Evolutionary conservation across 1,284 basidiomycete species (phyloP).

Genomic region (Microbotryomycetes sp.): DNA sequence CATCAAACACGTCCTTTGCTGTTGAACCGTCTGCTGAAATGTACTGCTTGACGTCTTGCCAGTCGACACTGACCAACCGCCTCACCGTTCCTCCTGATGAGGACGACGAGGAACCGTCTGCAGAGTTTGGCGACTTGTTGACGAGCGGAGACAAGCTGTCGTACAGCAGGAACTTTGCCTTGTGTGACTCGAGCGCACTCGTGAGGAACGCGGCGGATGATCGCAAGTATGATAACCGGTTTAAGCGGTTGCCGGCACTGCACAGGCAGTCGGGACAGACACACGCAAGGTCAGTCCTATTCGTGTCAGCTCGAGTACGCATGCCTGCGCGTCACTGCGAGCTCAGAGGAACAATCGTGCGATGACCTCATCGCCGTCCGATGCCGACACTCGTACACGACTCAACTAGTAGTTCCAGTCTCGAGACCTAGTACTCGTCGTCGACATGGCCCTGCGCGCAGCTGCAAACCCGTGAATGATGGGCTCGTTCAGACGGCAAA

Average conservation of each 20-base stretch:
- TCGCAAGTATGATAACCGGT: slow-evolving; percentile 29
- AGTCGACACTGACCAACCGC: slow-evolving; percentile 36
- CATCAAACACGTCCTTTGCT: slow-evolving; percentile 27
- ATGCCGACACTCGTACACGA: background rate
- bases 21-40: slow-evolving; percentile 5
- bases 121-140: slow-evolving; percentile 11
- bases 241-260: slow-evolving; percentile 27
- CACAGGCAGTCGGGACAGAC: background rate
- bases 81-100: background rate
- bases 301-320: no score
- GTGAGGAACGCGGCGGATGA: slow-evolving; percentile 37
- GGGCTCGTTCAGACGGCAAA: background rate
- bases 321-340: no score
- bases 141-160: slow-evolving; percentile 39
- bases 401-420: background rate
- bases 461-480: background rate
- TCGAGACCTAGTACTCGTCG: background rate
- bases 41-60: slow-evolving; percentile 35
- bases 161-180: slow-evolving; percentile 38
- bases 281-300: background rate
- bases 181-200: slow-evolving; percentile 34
- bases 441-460: background rate
- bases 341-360: no score
- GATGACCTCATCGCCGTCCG: no score
- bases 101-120: slow-evolving; percentile 1